Evolutionary conservation across 1,284 basidiomycete genomes (phyloP), one percentile per base, ranked within the genome.

Genomic region (Rhodotorula sp.): DNA sequence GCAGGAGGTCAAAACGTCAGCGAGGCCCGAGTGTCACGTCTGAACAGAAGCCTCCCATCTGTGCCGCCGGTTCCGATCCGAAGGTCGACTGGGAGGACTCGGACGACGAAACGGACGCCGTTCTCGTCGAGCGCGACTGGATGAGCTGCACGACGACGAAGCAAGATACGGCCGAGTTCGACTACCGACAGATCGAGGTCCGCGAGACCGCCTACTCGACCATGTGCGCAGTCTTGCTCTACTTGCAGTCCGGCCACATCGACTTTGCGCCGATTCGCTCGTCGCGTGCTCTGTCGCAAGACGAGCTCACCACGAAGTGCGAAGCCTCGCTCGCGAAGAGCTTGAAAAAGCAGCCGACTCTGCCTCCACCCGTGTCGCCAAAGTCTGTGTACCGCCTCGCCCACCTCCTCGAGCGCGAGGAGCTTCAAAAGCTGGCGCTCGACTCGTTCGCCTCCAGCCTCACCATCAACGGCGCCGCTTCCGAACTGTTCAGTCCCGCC

Each of bases 351-450:
- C 16, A 20, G 2, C 60, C 60, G 43, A 2, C 18, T 20, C 48
- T 51, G 1, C 46, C 47, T 2, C 39, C 16, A 0, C 49, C 58
- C 5, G 62, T 58, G 16, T 69, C 67, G 6, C 67, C 62, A 8
- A 64, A 64, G 26, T 69, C 67, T 0, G 43, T 39, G 21, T 69
- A 60, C 46, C 62, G 62, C 43, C 67, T 69, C 43, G 57, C 62
- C 14, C 67, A 64, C 43, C 51, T 69, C 14, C 49, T 69, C 46
- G 26, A 39, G 16, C 43, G 60, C 23, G 7, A 46, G 0, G 20
- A 16, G 4, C 51, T 64, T 4, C 52, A 63, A 16, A 5, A 54
- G 15, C 3, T 23, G 4, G 39, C 49, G 34, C 62, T 63, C 52
- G 51, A 15, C 52, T 5, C 54, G 62, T 10, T 63, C 51, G 14